These are phyloP conservation scores for Heliamphora exappendiculata DNA, from an alignment of 148 eudicot genomes.

Conservation along the genomic window DNA sequence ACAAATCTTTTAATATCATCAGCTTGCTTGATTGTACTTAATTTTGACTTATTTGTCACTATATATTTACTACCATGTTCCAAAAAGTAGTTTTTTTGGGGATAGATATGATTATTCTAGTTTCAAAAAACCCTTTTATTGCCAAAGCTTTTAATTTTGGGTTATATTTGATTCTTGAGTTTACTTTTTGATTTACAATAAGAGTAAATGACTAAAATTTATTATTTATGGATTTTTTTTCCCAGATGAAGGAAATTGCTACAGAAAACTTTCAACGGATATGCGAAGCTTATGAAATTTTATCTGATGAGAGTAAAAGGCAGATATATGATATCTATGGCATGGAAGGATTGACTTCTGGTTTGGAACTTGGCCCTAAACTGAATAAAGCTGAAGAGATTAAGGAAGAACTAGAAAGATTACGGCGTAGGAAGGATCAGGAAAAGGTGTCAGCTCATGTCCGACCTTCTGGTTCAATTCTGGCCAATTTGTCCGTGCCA, in stretches of 20 bases:
- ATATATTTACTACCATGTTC: not conserved
- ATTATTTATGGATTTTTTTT: not conserved
- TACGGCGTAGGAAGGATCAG: slow-evolving; percentile 54
- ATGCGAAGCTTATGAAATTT: slow-evolving; percentile 97
- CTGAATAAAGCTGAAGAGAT: slow-evolving; percentile 82
- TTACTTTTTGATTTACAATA: slow-evolving; percentile 9
- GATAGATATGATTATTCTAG: not conserved
- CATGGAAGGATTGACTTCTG: slow-evolving; percentile 89
- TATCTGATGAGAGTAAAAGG: slow-evolving; percentile 78
- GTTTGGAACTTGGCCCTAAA: slow-evolving; percentile 89
- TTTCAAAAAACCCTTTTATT: not conserved
- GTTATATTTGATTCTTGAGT: not conserved
- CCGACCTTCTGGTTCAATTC: slow-evolving; percentile 65
- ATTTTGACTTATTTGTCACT: not conserved
- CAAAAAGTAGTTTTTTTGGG: not conserved
- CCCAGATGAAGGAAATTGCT: slow-evolving; percentile 93
- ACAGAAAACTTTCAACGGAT: slow-evolving; percentile 94
- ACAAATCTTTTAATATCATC: not conserved
- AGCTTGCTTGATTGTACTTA: not conserved
- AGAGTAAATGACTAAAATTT: not conserved
- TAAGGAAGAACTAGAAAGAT: slow-evolving; percentile 81
- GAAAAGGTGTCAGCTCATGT: slow-evolving; percentile 52
- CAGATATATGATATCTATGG: slow-evolving; percentile 95
- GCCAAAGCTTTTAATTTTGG: not conserved
- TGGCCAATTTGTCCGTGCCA: slow-evolving; percentile 81